A percentile compares a stretch with the other conserved stretches of the same genome.
Conservation (phyloP, 2,329 filamentous ascomycete species). For the Stachybotrys elegans region DNA sequence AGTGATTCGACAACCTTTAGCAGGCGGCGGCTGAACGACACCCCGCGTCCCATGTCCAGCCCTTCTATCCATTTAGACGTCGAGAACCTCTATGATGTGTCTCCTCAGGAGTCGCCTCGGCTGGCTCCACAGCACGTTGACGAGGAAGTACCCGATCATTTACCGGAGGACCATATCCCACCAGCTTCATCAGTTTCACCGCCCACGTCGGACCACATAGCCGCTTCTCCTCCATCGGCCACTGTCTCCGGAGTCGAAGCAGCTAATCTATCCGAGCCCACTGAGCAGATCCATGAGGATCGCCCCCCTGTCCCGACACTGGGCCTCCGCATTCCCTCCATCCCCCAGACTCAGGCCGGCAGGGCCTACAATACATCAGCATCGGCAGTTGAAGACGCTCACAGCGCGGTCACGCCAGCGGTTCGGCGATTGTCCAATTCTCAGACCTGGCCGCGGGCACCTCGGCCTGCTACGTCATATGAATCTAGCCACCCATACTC, state of each 20-base stretch:
- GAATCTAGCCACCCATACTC: slow-evolving; percentile 34
- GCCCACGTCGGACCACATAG: neutral
- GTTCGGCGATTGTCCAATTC: slow-evolving; percentile 26
- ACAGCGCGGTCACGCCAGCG: slow-evolving; percentile 12
- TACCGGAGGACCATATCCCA: slow-evolving; percentile 4
- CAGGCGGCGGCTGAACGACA: slow-evolving; percentile 17
- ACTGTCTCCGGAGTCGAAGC: slow-evolving; percentile 11
- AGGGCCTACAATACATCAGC: too few relatives aligned
- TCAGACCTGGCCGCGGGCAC: slow-evolving; percentile 42
- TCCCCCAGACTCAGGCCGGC: slow-evolving; percentile 16
- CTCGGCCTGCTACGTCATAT: slow-evolving; percentile 15
- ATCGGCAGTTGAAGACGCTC: slow-evolving; percentile 1
- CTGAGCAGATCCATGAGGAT: neutral
- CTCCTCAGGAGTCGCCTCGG: slow-evolving; percentile 38
- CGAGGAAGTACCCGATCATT: slow-evolving; percentile 6
- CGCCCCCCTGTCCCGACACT: slow-evolving; percentile 17
- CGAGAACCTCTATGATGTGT: slow-evolving; percentile 42
- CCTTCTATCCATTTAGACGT: slow-evolving; percentile 20
- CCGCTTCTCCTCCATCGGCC: slow-evolving; percentile 1
- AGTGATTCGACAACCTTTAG: slow-evolving; percentile 29
- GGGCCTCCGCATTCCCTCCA: slow-evolving; percentile 21
- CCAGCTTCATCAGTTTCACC: neutral
- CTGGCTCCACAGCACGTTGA: slow-evolving; percentile 8
- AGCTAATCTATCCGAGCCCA: neutral
- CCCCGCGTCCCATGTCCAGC: slow-evolving; percentile 25